Conservation (phyloP, 495 filamentous ascomycete species). For the Hypoxylon subgilvum region DNA sequence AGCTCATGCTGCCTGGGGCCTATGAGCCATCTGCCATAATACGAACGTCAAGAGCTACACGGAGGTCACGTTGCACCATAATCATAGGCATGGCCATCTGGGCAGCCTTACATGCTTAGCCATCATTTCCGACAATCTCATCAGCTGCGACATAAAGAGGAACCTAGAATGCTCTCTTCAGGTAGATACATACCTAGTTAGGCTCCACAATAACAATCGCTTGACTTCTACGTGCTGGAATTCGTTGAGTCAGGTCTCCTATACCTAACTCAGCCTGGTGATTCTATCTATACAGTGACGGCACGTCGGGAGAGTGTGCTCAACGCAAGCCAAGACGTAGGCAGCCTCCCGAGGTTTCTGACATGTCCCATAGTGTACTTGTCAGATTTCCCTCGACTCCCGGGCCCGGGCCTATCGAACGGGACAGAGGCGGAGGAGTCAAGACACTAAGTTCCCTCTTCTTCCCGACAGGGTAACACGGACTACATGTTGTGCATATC, state of each 20-base stretch:
- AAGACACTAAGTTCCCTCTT: background rate
- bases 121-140: too few species aligned
- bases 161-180: background rate
- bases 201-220: background rate
- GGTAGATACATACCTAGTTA: too few species aligned
- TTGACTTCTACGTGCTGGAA: background rate
- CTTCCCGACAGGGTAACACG: slow-evolving; percentile 25
- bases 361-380: background rate
- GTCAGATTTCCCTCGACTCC: background rate
- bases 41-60: too few species aligned
- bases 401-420: background rate
- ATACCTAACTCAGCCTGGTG: background rate
- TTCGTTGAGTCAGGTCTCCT: background rate
- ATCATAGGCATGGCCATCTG: too few species aligned
- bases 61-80: too few species aligned
- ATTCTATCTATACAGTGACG: slow-evolving; percentile 1
- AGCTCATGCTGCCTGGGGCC: too few species aligned
- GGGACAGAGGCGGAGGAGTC: too few species aligned
- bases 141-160: too few species aligned
- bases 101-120: too few species aligned
- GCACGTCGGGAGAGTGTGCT: slow-evolving; percentile 2
- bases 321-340: background rate
- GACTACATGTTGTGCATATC: slow-evolving; percentile 23
- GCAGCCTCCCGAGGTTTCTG: background rate
- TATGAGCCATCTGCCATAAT: too few species aligned